Base-by-base conservation (phyloP, 805 yeast species). In the Ogataea trehalophila region DNA sequence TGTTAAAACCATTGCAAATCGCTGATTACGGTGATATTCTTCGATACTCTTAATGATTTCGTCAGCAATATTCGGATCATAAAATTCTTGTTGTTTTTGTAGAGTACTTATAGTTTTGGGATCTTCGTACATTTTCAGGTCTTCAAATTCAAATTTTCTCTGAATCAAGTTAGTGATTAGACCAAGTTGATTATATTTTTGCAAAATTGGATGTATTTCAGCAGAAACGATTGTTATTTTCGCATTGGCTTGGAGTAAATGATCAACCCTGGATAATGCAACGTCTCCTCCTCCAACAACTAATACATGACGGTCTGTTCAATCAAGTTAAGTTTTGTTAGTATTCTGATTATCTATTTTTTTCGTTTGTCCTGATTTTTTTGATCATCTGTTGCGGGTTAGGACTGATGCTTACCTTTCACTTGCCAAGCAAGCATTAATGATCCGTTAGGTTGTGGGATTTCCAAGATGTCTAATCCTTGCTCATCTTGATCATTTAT, bases 241-340 rank as follows among this genome's bases (percentile, higher is more conserved):
- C 9, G 94, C 92, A 53, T 82, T 77, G 0, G 95, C 91, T 16
- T 77, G 76, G 4, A 86, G 62, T 18, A 87, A 69, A 58, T 85
- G 87, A 45, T 75, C 70, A 3, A 87, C 79, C 44, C 96, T 67
- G 16, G 88, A 77, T 11, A 81, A 70, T 0, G 90, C 96, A 8
- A 87, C 95, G 41, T 80, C 85, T 11, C 88, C 87, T 6, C 85
- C 89, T 0, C 95, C 95, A 37, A 87, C 77, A 1, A 87, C 85
- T 9, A 87, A 70, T 15, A 85, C 87, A 54, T 77, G 87, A 41
- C 74, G 74, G 52, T 74, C 76, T 67, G 16, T 18, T 33, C 33
- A 13, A 33, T 31, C 14, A n/a, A 17, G 9, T 9, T 33, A 17
- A 7, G 41, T 26, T 20, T 20, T 44, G 47, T 39, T 18, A 47